Evolutionary conservation across 2,329 filamentous ascomycete genomes (phyloP).

Genomic region (Atkinsonella texensis): DNA sequence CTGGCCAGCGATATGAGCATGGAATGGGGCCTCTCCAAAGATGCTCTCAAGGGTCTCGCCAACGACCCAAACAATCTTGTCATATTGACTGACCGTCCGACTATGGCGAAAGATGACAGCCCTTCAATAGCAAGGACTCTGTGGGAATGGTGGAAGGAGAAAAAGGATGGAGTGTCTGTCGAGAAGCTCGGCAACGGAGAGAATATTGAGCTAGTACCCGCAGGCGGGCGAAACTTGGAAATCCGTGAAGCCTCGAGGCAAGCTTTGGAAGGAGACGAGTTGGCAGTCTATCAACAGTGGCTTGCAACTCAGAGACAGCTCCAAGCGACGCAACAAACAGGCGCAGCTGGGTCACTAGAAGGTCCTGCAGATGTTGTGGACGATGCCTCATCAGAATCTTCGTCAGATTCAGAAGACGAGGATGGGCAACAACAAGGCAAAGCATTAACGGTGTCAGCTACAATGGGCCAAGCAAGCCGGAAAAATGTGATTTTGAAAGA

Average conservation of each 20-base stretch:
- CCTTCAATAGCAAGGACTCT: constrained; percentile 60
- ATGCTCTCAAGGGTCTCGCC: constrained; percentile 63
- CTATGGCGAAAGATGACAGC: constrained; percentile 24
- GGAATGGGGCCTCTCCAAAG: constrained; percentile 90
- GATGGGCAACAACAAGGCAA: constrained; percentile 86
- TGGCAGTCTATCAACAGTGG: constrained; percentile 81
- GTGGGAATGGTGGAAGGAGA: constrained; percentile 69
- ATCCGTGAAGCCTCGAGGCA: constrained; percentile 49
- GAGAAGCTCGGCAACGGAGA: constrained; percentile 44
- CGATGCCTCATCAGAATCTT: constrained; percentile 76
- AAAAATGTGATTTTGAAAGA: constrained; percentile 81
- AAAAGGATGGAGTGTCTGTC: constrained; percentile 48
- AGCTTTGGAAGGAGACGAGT: constrained; percentile 62
- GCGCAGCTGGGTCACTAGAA: constrained; percentile 56
- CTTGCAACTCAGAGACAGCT: constrained; percentile 78
- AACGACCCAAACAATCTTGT: constrained; percentile 71
- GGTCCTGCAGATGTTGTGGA: constrained; percentile 63
- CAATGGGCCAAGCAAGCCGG: constrained; percentile 69
- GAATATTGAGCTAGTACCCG: constrained; percentile 53
- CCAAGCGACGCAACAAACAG: constrained; percentile 65
- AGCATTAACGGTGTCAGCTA: constrained; percentile 77
- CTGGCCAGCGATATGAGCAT: constrained; percentile 81
- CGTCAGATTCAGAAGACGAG: constrained; percentile 76
- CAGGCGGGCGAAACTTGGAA: constrained; percentile 48
- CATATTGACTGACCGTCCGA: constrained; percentile 67